Conservation (phyloP, 2,329 filamentous ascomycete species). For the Hymenoscyphus scutula region DNA sequence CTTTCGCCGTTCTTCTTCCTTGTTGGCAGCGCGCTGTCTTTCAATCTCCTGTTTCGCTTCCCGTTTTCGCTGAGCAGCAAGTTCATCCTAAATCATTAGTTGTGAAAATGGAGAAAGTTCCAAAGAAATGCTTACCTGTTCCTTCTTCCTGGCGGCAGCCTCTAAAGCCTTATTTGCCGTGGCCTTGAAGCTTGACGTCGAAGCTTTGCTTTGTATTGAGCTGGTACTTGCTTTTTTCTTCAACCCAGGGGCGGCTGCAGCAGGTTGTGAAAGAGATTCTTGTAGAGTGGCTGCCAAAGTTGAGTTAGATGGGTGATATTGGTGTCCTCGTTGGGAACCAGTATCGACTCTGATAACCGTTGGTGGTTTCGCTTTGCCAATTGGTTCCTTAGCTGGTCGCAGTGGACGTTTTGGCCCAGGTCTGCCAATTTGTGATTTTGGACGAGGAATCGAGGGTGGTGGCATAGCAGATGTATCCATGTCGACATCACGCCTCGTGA, state of each 20-base stretch:
- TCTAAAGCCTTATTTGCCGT: conserved; percentile 69
- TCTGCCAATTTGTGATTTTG: conserved; percentile 48
- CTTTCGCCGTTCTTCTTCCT: conserved; percentile 63
- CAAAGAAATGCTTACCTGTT: conserved; percentile 49
- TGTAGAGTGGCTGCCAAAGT: conserved; percentile 57
- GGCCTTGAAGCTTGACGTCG: conserved; percentile 61
- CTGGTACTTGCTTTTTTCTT: conserved; percentile 63
- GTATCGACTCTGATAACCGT: conserved; percentile 72
- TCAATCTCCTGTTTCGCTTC: conserved; percentile 81
- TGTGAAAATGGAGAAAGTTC: not conserved
- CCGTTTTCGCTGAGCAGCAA: conserved; percentile 72
- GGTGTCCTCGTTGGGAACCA: conserved; percentile 61
- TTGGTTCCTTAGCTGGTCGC: conserved; percentile 60
- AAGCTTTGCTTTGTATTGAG: conserved; percentile 39
- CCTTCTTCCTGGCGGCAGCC: conserved; percentile 75
- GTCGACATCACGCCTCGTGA: conserved; percentile 47
- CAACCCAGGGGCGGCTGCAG: conserved; percentile 41
- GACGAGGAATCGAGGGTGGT: conserved; percentile 58
- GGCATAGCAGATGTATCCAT: conserved; percentile 61
- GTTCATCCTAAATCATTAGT: conserved; percentile 58
- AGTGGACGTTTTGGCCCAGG: conserved; percentile 55
- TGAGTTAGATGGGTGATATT: conserved; percentile 58
- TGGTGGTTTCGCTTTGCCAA: conserved; percentile 60
- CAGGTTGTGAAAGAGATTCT: conserved; percentile 48
- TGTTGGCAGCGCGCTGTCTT: conserved; percentile 65